Conservation (phyloP, 2,329 filamentous ascomycete genomes). For the Septoria linicola region DNA sequence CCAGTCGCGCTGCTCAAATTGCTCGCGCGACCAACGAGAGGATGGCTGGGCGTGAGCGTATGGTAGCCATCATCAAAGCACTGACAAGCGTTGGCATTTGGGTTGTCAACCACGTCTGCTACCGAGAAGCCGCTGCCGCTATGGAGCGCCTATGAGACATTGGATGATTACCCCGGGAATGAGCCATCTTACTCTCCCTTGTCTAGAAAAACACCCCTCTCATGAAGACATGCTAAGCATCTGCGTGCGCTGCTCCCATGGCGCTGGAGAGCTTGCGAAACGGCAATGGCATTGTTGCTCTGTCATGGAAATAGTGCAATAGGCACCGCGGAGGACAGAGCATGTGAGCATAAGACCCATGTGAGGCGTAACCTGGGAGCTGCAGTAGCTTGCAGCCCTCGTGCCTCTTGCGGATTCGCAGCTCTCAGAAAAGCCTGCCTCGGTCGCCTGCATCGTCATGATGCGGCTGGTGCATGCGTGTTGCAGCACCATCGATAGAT, state of each 20-base stretch:
- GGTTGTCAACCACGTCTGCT: neutral
- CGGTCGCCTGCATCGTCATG: constrained; percentile 6
- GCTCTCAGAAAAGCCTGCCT: constrained; percentile 1
- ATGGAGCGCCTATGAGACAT: neutral
- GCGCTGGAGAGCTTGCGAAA: neutral
- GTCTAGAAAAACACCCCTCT: too few species aligned
- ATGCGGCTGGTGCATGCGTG: constrained; percentile 3
- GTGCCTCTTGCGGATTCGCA: neutral
- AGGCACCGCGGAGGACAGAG: too few species aligned
- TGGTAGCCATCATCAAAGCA: constrained; percentile 9
- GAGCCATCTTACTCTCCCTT: neutral
- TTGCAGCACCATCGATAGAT: neutral
- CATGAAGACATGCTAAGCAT: neutral
- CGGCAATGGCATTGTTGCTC: neutral
- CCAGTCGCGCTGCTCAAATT: constrained; percentile 7
- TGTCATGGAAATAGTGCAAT: too few species aligned
- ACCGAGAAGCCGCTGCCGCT: constrained; percentile 2
- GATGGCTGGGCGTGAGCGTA: too few species aligned
- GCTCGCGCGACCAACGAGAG: neutral
- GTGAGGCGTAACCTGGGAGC: too few species aligned
- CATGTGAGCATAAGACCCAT: too few species aligned
- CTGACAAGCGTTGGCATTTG: constrained; percentile 1
- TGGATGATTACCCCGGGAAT: constrained; percentile 5
- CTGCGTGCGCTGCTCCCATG: neutral
- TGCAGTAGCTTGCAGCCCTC: constrained; percentile 1